Evolutionary conservation across 2,329 filamentous ascomycete genomes (phyloP), one percentile per base, ranked within the genome.

Genomic region (Teratosphaeria destructans): DNA sequence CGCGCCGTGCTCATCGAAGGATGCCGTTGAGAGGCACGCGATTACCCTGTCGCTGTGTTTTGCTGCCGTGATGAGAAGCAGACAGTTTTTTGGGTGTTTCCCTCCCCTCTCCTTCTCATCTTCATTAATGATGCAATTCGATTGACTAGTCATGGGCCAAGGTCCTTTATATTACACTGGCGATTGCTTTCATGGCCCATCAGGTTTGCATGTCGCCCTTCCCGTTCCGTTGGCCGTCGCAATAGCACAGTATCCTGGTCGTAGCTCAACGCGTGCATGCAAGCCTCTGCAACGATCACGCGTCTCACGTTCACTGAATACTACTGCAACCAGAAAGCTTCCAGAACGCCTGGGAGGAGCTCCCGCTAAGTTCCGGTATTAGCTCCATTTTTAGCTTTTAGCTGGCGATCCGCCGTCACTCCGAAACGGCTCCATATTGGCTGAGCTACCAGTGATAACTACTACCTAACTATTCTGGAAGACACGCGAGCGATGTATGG

Each of bases 1-100:
- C 23, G 49, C 37, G 39, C n/a, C 57, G 49, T 37, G 57, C 52
- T 60, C 58, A 59, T 63, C 39, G 32, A 53, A 29, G 29, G 19
- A 56, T n/a, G 54, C 19, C 14, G 23, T 5, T 5, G 6, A 49
- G 7, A 23, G 23, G 43, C 43, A 11, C 43, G 43, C 43, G 23
- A 23, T 49, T 23, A 23, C 4, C 29, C 37, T 39, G 37, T n/a
- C 11, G 12, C 37, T 4, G 23, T 16, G 52, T 32, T 54, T 32
- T 23, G 52, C 27, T 54, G 52, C 12, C 32, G 19, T 54, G 5
- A 5, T 32, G 27, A 26, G 52, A 12, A 19, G 43, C 43, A 49
- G n/a, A 49, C 43, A 23, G 19, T 49, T 49, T 6, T 23, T 49
- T 49, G 43, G n/a, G 8, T 49, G 43, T 10, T 7, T 49, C n/a